These are phyloP conservation scores for Pseudopediastrum boryanum DNA, from an alignment of 139 green algal genomes.

Conservation along the genomic window DNA sequence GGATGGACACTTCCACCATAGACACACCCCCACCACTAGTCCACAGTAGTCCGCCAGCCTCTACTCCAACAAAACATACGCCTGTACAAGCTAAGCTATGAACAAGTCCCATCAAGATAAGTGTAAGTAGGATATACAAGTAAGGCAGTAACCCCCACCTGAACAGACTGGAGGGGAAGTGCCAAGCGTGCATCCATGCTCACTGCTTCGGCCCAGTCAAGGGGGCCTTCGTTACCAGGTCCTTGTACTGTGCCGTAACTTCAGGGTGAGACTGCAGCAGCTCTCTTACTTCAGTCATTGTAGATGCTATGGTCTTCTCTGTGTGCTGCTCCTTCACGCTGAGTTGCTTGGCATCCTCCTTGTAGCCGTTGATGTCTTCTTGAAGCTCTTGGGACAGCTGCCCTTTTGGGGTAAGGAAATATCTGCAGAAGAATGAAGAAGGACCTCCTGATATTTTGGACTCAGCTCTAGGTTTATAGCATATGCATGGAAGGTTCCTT, in stretches of 20 bases:
- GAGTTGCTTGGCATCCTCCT: constrained; percentile 18
- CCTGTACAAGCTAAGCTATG: too few relatives aligned
- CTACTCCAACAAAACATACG: too few relatives aligned
- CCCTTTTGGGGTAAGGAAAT: constrained; percentile 30
- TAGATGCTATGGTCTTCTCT: background rate
- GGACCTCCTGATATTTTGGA: background rate
- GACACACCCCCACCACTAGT: too few relatives aligned
- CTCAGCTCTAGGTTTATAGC: background rate
- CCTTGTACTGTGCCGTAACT: background rate
- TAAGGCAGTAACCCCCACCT: too few relatives aligned
- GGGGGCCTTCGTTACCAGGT: too few relatives aligned
- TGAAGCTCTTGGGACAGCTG: constrained; percentile 18
- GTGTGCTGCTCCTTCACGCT: constrained; percentile 18
- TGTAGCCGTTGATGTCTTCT: background rate
- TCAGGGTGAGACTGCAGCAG: constrained; percentile 17
- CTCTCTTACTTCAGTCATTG: constrained; percentile 21
- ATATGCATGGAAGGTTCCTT: background rate
- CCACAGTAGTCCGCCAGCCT: too few relatives aligned
- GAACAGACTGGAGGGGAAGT: too few relatives aligned
- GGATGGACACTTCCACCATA: too few relatives aligned
- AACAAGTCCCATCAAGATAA: too few relatives aligned
- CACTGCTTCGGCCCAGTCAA: too few relatives aligned
- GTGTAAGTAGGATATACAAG: too few relatives aligned
- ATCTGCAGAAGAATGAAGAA: constrained; percentile 1
- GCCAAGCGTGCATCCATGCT: too few relatives aligned